Evolutionary conservation across 768 basidiomycete genomes (phyloP).

Genomic region (Mycena rebaudengoi): DNA sequence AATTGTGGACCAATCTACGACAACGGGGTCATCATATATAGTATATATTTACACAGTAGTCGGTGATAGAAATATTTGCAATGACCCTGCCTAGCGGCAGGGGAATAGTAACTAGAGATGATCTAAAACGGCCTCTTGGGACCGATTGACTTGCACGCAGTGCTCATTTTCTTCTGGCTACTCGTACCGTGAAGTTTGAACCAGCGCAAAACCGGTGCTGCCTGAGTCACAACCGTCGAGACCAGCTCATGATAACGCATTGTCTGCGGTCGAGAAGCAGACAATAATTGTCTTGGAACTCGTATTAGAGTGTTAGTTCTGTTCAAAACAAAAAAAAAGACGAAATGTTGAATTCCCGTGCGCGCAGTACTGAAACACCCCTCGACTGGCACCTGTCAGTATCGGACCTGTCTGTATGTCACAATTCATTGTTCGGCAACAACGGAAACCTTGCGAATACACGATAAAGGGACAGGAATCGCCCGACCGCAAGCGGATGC

Average conservation of each 20-base stretch:
- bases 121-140: neutral
- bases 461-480: conserved; percentile 9
- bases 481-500: conserved; percentile 8
- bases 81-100: neutral
- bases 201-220: conserved; percentile 3
- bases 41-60: neutral
- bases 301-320: conserved; percentile 7
- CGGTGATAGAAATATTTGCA: neutral
- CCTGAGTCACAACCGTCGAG: conserved; percentile 5
- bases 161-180: neutral
- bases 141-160: conserved; percentile 5
- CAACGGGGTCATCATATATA: neutral
- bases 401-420: conserved; percentile 3
- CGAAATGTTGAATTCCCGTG: conserved; percentile 7
- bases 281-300: conserved; percentile 5
- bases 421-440: conserved; percentile 8
- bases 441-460: conserved; percentile 16
- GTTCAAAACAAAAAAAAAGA: conserved; percentile 9
- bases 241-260: conserved; percentile 10
- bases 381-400: conserved; percentile 12
- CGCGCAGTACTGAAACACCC: conserved; percentile 9
- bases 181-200: conserved; percentile 9
- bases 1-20: no score
- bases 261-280: conserved; percentile 7
- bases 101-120: neutral